These are phyloP conservation scores for Botryotinia narcissicola DNA, from an alignment of 2,329 filamentous ascomycete genomes.

Conservation along the genomic window DNA sequence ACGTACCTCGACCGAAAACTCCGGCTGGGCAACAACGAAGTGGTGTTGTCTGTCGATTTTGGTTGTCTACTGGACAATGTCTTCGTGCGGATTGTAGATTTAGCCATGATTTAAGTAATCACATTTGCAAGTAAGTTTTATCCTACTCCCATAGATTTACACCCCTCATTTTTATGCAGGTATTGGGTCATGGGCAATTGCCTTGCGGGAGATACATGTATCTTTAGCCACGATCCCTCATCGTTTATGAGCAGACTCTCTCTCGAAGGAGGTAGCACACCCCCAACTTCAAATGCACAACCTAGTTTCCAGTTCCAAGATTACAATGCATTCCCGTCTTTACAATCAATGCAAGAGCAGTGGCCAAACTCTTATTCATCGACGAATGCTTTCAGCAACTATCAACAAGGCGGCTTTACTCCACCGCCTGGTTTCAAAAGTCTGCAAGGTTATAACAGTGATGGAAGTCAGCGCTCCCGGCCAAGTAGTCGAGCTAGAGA, in stretches of 20 bases:
- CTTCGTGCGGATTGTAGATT: conserved; percentile 94
- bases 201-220: conserved; percentile 87
- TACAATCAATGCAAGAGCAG: conserved; percentile 62
- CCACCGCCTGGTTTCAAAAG: conserved; percentile 70
- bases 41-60: conserved; percentile 95
- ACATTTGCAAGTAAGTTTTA: conserved; percentile 86
- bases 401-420: conserved; percentile 52
- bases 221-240: conserved; percentile 94
- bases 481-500: conserved; percentile 72
- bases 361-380: conserved; percentile 47
- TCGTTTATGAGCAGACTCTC: conserved; percentile 79
- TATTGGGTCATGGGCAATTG: conserved; percentile 98
- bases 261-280: conserved; percentile 65
- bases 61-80: conserved; percentile 91
- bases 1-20: conserved; percentile 69
- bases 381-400: conserved; percentile 49
- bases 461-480: conserved; percentile 73
- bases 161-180: conserved; percentile 45
- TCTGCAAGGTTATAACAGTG: conserved; percentile 54
- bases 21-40: conserved; percentile 76
- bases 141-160: background rate
- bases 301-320: conserved; percentile 78
- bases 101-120: conserved; percentile 91
- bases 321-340: conserved; percentile 77
- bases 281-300: conserved; percentile 60